Base-by-base conservation (phyloP, 2,329 filamentous ascomycete genomes). In the Exophiala bonariae region DNA sequence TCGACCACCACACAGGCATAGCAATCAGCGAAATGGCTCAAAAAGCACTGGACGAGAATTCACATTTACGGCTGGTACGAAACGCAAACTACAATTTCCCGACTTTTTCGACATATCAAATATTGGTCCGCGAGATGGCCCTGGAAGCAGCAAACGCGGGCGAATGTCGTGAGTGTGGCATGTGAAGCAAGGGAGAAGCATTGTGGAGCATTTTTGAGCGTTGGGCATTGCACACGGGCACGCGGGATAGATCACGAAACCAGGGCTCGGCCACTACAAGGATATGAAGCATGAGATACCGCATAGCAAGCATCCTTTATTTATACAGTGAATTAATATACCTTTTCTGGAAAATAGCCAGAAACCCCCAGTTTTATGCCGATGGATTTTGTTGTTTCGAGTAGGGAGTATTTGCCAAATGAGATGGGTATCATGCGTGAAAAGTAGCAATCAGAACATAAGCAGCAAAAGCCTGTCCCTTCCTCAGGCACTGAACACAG, bases 101-200 rank as follows among this genome's bases (percentile, higher is more conserved):
- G 74, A 76, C 36, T 76, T 76, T 55, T 76, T 76, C 50, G 74
- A 76, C 52, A 56, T 77, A 16, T 73, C 72, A 2, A 71, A 66
- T 37, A 55, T 75, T 40, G 66, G 68, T 14, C 44, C 54, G 10
- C 63, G 66, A 47, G 74, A 76, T 55, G 61, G 64, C 31, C 65
- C 65, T 50, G 61, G 67, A 20, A 44, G 49, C 39, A 54, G 41
- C 37, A 77, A 77, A 62, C 66, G 72, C 39, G 69, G 73, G 31
- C 69, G 73, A 40, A 70, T 73, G 53, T 65, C 64, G 56, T 54
- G 46, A 56, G 9, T 26, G 19, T n/a, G 18, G 14, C 17, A 10
- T 17, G 3, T n/a, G n/a, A 34, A 23, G 13, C 34, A 16, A n/a
- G 23, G 28, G 38, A 10, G 38, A 6, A 22, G 38, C 10, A 18